phyloP scores from a whole-genome alignment of 1,284 basidiomycete genomes.

The Malassezia slooffiae region DNA sequence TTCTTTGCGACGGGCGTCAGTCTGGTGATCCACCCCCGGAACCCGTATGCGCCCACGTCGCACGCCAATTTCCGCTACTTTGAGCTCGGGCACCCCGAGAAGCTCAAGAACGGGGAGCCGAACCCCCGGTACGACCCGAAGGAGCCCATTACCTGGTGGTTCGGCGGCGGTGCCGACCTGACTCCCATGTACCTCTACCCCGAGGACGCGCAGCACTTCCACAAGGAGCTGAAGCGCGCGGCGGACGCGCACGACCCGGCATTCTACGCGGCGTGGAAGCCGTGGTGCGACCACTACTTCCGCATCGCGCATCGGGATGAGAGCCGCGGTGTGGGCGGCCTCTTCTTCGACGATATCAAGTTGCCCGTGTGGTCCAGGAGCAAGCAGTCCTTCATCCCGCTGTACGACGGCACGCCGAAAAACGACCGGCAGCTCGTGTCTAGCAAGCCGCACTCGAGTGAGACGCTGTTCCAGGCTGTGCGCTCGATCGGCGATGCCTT shows the following conservation, averaged over 20 bases:
- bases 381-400: slow-evolving; percentile 20
- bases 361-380: slow-evolving; percentile 22
- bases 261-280: slow-evolving; percentile 74
- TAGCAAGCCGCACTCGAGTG: slow-evolving; percentile 23
- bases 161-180: slow-evolving; percentile 90
- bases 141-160: slow-evolving; percentile 77
- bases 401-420: slow-evolving; percentile 26
- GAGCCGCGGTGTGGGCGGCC: slow-evolving; percentile 77
- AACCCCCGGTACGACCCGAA: slow-evolving; percentile 38
- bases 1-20: slow-evolving; percentile 89
- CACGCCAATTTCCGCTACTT: slow-evolving; percentile 98
- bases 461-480: slow-evolving; percentile 38
- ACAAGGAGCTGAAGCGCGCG: slow-evolving; percentile 63
- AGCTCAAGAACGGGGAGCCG: slow-evolving; percentile 37
- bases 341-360: slow-evolving; percentile 70
- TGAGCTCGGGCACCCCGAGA: slow-evolving; percentile 52
- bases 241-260: slow-evolving; percentile 63
- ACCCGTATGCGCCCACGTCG: slow-evolving; percentile 65
- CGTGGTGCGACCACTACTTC: slow-evolving; percentile 98
- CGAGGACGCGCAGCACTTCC: slow-evolving; percentile 79
- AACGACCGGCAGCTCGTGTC: slow-evolving; percentile 17
- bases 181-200: slow-evolving; percentile 87
- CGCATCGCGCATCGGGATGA: slow-evolving; percentile 84
- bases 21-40: slow-evolving; percentile 83
- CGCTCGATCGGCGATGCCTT: slow-evolving; percentile 39